Evolutionary conservation across 352 stramenopile genomes (phyloP).

Genomic region (Thraustochytrium sp.): DNA sequence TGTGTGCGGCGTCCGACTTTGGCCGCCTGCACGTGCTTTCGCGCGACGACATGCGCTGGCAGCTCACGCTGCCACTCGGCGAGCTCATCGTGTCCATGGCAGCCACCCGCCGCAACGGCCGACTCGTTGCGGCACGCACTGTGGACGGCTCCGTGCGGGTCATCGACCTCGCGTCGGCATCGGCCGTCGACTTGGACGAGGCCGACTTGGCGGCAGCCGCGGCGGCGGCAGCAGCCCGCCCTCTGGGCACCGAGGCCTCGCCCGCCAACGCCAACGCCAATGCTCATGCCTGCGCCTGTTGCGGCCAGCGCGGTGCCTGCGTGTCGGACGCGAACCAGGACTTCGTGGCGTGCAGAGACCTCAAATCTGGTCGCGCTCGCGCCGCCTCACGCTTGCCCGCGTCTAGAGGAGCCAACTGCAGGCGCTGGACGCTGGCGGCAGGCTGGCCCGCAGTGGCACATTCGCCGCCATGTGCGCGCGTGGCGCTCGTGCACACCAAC

Average conservation of each 20-base stretch:
- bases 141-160: background rate
- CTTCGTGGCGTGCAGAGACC: background rate
- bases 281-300: background rate
- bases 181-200: background rate
- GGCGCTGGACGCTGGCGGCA: background rate
- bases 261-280: too few relatives aligned
- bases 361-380: background rate
- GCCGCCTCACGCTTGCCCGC: background rate
- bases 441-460: background rate
- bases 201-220: background rate
- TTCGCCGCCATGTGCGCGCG: background rate
- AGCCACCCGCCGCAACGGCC: background rate
- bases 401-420: background rate
- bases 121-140: background rate
- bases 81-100: conserved; percentile 21
- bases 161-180: background rate
- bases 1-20: background rate
- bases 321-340: background rate
- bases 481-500: background rate
- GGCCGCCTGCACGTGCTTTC: background rate
- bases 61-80: background rate
- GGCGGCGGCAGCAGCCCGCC: too few relatives aligned
- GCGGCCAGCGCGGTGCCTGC: background rate
- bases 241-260: background rate
- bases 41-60: background rate